phyloP scores from a whole-genome alignment of 1,284 basidiomycete genomes.

The Ganoderma lingzhi region DNA sequence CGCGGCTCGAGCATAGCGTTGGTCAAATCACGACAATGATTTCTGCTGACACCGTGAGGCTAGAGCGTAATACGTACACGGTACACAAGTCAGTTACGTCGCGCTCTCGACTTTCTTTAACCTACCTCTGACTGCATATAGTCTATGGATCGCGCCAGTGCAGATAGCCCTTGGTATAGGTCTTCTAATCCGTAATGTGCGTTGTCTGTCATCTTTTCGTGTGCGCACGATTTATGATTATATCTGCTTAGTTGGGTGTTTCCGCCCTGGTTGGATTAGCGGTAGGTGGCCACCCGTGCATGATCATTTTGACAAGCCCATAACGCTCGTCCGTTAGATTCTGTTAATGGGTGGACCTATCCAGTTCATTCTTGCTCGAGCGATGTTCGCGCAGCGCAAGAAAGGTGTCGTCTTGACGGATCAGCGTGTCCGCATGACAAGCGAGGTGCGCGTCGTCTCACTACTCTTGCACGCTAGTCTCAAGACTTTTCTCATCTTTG shows the following conservation, averaged over 20 bases:
- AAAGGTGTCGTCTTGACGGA: conserved; percentile 81
- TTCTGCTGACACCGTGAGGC: conserved; percentile 63
- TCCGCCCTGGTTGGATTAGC: conserved; percentile 78
- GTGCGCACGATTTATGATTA: conserved; percentile 10
- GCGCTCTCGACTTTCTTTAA: background rate
- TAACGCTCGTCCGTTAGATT: conserved; percentile 42
- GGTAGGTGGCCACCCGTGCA: conserved; percentile 45
- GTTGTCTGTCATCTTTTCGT: conserved; percentile 8
- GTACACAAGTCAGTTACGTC: conserved; percentile 56
- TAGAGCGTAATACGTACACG: conserved; percentile 56
- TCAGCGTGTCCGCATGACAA: conserved; percentile 68
- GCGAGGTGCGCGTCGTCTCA: conserved; percentile 51
- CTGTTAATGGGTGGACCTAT: conserved; percentile 68
- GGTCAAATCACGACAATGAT: conserved; percentile 81
- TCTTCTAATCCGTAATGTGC: conserved; percentile 68
- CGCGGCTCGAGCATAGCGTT: conserved; percentile 64
- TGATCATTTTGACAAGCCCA: background rate
- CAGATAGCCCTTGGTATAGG: conserved; percentile 71
- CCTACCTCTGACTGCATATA: conserved; percentile 37
- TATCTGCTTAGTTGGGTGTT: conserved; percentile 61
- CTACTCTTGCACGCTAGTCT: background rate
- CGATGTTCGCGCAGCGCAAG: conserved; percentile 70
- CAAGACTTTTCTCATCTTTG: background rate
- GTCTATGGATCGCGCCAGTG: conserved; percentile 64
- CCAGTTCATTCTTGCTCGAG: conserved; percentile 66